A percentile compares a stretch with the other conserved stretches of the same genome.
phyloP scores from a whole-genome alignment of 139 green algal genomes.

The Volvox reticuliferus region DNA sequence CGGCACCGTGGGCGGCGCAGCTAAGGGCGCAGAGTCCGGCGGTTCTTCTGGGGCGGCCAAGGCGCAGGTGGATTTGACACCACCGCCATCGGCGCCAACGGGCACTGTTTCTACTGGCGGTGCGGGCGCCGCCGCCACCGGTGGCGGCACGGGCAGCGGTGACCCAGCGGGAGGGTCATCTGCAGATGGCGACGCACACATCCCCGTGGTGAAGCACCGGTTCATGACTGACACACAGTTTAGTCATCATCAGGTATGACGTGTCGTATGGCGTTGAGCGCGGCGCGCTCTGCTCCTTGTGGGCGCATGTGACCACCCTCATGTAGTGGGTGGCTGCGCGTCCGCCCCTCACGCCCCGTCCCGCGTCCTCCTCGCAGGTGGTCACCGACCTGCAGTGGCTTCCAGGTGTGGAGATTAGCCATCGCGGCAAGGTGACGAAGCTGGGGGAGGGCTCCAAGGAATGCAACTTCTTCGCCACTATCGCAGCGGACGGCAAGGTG shows the following conservation, averaged over 20 bases:
- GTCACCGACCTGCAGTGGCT: slow-evolving; percentile 89
- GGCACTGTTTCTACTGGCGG: background rate
- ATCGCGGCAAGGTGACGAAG: slow-evolving; percentile 53
- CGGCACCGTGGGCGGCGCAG: background rate
- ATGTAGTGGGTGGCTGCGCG: too few relatives aligned
- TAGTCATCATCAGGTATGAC: slow-evolving; percentile 59
- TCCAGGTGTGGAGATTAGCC: slow-evolving; percentile 72
- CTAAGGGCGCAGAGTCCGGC: background rate
- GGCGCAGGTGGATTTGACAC: slow-evolving; percentile 44
- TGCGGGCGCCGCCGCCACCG: background rate
- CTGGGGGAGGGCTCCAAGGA: slow-evolving; percentile 58
- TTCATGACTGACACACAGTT: slow-evolving; percentile 67
- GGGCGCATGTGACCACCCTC: too few relatives aligned
- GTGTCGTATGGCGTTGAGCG: too few relatives aligned
- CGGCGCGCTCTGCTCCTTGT: too few relatives aligned
- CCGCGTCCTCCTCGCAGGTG: background rate
- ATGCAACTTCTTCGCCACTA: slow-evolving; percentile 87
- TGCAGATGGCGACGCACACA: slow-evolving; percentile 23
- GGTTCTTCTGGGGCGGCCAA: background rate
- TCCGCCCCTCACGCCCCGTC: background rate
- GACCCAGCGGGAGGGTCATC: background rate
- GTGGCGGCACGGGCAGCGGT: background rate
- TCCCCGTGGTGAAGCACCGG: slow-evolving; percentile 58
- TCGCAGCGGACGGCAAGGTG: slow-evolving; percentile 68
- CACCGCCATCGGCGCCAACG: background rate